phyloP scores from a whole-genome alignment of 1,284 basidiomycete genomes.

The Sporisorium sorghi region DNA sequence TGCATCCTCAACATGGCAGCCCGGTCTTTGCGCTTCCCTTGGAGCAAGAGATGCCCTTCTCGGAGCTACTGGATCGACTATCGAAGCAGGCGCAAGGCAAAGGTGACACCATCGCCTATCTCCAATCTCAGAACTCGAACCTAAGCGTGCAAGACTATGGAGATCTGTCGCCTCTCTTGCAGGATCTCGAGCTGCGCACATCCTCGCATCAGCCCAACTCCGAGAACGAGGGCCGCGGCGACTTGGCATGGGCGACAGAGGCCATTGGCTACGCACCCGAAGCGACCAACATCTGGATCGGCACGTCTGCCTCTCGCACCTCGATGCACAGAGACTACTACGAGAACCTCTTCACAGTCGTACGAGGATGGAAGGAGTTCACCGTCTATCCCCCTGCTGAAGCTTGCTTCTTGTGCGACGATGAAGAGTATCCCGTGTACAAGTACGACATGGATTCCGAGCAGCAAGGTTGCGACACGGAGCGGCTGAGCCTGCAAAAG shows the following conservation, averaged over 20 bases:
- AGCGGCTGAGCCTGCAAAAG: constrained; percentile 17
- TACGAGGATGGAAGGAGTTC: constrained; percentile 61
- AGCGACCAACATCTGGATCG: constrained; percentile 65
- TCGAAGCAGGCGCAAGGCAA: constrained; percentile 18
- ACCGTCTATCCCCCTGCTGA: constrained; percentile 60
- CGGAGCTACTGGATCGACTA: constrained; percentile 35
- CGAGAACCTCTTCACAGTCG: constrained; percentile 63
- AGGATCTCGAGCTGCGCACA: constrained; percentile 33
- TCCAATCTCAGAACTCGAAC: constrained; percentile 64
- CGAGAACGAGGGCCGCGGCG: constrained; percentile 6
- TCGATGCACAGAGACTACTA: constrained; percentile 60
- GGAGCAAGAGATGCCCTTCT: constrained; percentile 44
- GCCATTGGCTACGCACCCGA: constrained; percentile 55
- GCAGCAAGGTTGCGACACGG: not conserved
- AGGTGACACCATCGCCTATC: constrained; percentile 47
- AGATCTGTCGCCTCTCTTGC: constrained; percentile 53
- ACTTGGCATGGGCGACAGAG: constrained; percentile 55
- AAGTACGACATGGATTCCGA: constrained; percentile 7
- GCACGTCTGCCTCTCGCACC: constrained; percentile 45
- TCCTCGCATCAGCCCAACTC: not conserved
- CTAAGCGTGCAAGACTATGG: constrained; percentile 49
- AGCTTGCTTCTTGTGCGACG: constrained; percentile 55
- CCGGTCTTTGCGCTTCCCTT: constrained; percentile 59
- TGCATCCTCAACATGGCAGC: constrained; percentile 14
- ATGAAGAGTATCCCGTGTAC: constrained; percentile 33